A percentile compares a stretch with the other conserved stretches of the same genome.
These are phyloP conservation scores for Ophiostoma australiae DNA, from an alignment of 2,329 filamentous ascomycete genomes.

Conservation along the genomic window DNA sequence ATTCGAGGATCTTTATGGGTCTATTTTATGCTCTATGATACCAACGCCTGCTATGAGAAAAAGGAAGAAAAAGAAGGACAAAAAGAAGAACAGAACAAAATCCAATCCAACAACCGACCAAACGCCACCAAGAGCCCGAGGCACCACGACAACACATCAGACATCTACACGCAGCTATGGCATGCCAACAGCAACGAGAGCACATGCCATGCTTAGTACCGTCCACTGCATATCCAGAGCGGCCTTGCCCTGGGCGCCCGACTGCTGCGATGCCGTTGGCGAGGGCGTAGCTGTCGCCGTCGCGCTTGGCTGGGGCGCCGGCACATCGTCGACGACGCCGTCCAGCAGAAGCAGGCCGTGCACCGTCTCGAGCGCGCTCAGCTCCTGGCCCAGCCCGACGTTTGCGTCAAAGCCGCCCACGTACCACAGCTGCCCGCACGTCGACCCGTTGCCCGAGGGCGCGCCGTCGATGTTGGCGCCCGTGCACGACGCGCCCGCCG, in stretches of 20 bases:
- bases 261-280: conserved; percentile 18
- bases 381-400: conserved; percentile 57
- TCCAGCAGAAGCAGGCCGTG: conserved; percentile 49
- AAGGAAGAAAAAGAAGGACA: too few species aligned
- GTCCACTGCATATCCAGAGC: conserved; percentile 22
- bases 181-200: conserved; percentile 23
- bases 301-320: not conserved
- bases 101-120: too few species aligned
- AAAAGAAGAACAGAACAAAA: not conserved
- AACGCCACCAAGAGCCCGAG: too few species aligned
- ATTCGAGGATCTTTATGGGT: too few species aligned
- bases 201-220: conserved; percentile 18
- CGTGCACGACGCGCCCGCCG: conserved; percentile 53
- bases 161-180: conserved; percentile 4
- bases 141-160: not conserved
- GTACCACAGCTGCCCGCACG: conserved; percentile 62
- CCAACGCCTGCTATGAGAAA: too few species aligned
- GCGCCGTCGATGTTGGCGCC: conserved; percentile 38
- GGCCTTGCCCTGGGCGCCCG: conserved; percentile 23
- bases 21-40: too few species aligned
- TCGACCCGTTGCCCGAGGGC: conserved; percentile 37
- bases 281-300: not conserved
- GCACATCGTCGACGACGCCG: conserved; percentile 19
- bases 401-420: conserved; percentile 51
- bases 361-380: conserved; percentile 59